Evolutionary conservation across 371 early-diverging fungal genomes (phyloP).

Genomic region (Mucor mucedo): DNA sequence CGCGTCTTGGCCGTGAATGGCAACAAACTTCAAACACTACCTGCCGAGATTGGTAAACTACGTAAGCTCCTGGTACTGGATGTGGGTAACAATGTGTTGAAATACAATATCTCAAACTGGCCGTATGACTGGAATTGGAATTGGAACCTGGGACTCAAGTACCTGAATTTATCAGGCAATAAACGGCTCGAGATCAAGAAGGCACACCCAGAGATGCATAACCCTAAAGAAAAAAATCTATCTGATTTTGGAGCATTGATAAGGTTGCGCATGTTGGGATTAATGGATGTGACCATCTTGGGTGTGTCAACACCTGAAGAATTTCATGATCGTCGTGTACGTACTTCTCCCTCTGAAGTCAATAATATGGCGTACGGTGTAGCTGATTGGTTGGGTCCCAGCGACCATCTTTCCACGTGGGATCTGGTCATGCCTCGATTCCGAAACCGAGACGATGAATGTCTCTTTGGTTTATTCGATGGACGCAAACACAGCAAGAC

Average conservation of each 20-base stretch:
- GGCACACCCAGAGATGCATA: conserved; percentile 52
- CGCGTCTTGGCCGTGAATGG: conserved; percentile 85
- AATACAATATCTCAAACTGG: conserved; percentile 95
- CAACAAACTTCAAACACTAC: conserved; percentile 88
- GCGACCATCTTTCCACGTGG: conserved; percentile 72
- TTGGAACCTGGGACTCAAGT: conserved; percentile 89
- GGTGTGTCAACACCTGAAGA: conserved; percentile 85
- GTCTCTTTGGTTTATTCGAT: conserved; percentile 89
- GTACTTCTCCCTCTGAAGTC: conserved; percentile 83
- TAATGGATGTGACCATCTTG: conserved; percentile 89
- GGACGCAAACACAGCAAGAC: conserved; percentile 64
- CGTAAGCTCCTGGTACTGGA: conserved; percentile 78
- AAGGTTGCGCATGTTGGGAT: conserved; percentile 78
- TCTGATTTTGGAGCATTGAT: conserved; percentile 81
- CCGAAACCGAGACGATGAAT: conserved; percentile 82
- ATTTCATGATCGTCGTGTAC: conserved; percentile 77
- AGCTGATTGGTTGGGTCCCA: conserved; percentile 81
- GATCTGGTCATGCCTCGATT: conserved; percentile 85
- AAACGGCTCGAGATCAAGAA: conserved; percentile 86
- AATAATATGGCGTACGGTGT: conserved; percentile 87
- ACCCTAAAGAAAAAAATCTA: conserved; percentile 62
- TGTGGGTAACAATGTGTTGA: conserved; percentile 85
- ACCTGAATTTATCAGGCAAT: conserved; percentile 91
- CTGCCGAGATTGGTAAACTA: conserved; percentile 91
- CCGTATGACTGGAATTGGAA: conserved; percentile 98